phyloP scores from a whole-genome alignment of 1,284 basidiomycete species.

The Limonomyces culmigenus region DNA sequence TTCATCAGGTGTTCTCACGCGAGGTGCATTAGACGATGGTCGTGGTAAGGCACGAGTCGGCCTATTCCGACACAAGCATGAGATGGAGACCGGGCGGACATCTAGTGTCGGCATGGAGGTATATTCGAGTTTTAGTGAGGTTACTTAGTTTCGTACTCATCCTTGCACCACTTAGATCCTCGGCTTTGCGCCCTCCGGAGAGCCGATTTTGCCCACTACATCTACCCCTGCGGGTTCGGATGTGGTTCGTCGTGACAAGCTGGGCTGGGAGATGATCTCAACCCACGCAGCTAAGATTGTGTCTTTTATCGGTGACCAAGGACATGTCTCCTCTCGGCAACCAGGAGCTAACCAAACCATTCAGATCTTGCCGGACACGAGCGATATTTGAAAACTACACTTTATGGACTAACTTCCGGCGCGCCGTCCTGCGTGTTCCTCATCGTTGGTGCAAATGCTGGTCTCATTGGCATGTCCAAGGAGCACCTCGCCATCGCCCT shows the following conservation, averaged over 20 bases:
- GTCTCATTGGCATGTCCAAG: conserved; percentile 95
- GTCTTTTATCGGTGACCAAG: conserved; percentile 86
- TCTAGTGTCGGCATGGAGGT: conserved; percentile 95
- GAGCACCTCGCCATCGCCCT: conserved; percentile 92
- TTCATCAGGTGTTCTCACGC: conserved; percentile 64
- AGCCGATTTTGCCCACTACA: conserved; percentile 58
- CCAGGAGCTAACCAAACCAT: background rate
- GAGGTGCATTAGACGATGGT: conserved; percentile 86
- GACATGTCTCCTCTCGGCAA: conserved; percentile 7
- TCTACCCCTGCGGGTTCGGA: no score
- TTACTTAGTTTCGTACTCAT: no score
- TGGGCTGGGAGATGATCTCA: conserved; percentile 96
- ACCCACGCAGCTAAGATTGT: conserved; percentile 82
- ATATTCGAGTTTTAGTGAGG: no score
- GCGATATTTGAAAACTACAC: conserved; percentile 81
- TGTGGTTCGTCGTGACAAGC: conserved; percentile 75
- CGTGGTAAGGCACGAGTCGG: conserved; percentile 85
- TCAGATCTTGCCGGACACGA: conserved; percentile 90
- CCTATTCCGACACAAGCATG: conserved; percentile 94
- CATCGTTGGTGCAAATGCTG: conserved; percentile 93
- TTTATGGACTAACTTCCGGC: conserved; percentile 89
- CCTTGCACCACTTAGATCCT: no score
- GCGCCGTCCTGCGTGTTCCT: conserved; percentile 92
- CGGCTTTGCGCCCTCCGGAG: conserved; percentile 62
- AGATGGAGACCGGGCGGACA: conserved; percentile 90